Evolutionary conservation across 805 yeast species (phyloP), one percentile per base, ranked within the genome.

Genomic region (Zygosaccharomyces siamensis): DNA sequence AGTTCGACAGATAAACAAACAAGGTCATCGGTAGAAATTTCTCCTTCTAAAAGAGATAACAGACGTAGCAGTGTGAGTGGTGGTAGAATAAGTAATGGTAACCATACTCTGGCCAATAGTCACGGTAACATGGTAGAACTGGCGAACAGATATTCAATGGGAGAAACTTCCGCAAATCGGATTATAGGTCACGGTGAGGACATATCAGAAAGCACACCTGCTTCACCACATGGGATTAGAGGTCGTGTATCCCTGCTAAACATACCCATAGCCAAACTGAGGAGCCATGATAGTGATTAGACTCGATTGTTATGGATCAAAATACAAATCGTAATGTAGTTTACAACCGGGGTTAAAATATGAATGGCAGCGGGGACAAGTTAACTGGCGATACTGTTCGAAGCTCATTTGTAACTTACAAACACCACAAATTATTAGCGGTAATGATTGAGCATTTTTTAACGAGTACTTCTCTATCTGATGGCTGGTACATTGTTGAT

Each of bases 271-370:
- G 54, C 67, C 24, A 66, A 55, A 49, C 48, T 62, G 31, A 57
- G 68, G 44, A 46, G 54, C n/a, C 45, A 50, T 21, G 47, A 40
- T 14, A 23, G 20, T 16, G 49, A 18, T 47, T 20, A 23, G 27
- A 38, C 6, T 24, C 5, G 23, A 14, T 20, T 42, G 16, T 14
- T 21, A 28, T 32, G 33, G 24, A 8, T 56, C 56, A 38, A 67
- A 67, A 47, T 67, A 67, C 39, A 56, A 24, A 49, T 55, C 45
- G 43, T 67, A 66, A 50, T 67, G 71, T 14, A 59, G 33, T 46
- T 56, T 61, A 39, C 71, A 67, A 20, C 58, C 62, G 2, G 69
- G 68, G 46, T 67, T 67, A 33, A 67, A 67, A 6, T 24, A 21
- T 1, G 62, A 41, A 1, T 43, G 3, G 37, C 71, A 67, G 11